Evolutionary conservation across 345 rosid species (phyloP).

Genomic region (Citrus reticulata): DNA sequence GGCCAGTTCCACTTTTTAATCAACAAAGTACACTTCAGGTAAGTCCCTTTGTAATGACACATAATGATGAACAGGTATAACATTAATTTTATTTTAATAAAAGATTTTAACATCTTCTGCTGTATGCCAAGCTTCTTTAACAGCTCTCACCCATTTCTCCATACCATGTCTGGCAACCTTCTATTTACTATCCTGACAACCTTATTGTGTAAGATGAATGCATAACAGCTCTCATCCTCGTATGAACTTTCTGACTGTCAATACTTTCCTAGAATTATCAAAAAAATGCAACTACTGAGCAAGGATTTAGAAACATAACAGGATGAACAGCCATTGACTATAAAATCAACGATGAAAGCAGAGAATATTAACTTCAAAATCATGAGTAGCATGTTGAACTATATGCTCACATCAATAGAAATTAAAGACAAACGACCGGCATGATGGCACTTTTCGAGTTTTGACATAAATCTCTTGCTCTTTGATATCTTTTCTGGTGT

Average conservation of each 20-base stretch:
- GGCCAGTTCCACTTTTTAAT: background rate
- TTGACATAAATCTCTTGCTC: constrained; percentile 99
- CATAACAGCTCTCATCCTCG: background rate
- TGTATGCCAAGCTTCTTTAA: background rate
- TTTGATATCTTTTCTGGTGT: constrained; percentile 96
- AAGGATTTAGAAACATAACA: background rate
- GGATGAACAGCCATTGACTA: background rate
- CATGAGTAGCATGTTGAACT: background rate
- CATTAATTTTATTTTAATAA: background rate
- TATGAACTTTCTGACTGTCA: background rate
- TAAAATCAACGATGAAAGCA: background rate
- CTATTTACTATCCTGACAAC: background rate
- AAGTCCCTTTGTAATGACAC: background rate
- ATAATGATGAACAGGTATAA: background rate
- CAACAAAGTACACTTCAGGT: background rate
- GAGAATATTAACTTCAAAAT: background rate
- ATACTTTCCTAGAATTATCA: background rate
- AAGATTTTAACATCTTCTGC: background rate
- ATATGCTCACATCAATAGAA: constrained; percentile 72
- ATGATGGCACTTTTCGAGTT: constrained; percentile 84
- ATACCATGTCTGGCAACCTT: background rate
- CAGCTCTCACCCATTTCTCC: background rate
- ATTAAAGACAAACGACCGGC: constrained; percentile 76
- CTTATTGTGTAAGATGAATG: background rate
- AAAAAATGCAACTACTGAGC: background rate